Base-by-base conservation (phyloP, 768 basidiomycete genomes). In the Cystoderma amianthinum region DNA sequence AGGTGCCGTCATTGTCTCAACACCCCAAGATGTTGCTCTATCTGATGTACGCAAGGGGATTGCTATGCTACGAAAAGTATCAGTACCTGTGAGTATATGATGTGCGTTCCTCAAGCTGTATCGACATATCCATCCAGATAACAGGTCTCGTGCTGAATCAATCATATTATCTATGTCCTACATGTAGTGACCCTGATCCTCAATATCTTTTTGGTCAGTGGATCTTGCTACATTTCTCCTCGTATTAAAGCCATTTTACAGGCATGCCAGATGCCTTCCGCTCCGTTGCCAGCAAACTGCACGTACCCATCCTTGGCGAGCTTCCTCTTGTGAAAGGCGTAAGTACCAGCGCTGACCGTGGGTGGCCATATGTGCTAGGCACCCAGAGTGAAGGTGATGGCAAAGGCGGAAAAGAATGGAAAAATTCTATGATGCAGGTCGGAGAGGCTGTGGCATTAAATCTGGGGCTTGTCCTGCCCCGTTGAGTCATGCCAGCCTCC, bases 1-100 rank as follows among this genome's bases (percentile, higher is more conserved):
- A 97, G 94, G 92, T 9, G 80, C 90, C 0, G 82, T 99, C 2
- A 89, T 99, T 43, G 83, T 97, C 2, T 95, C 93, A 0, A 97
- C 95, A 5, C 94, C 95, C 0, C 95, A 99, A 59, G 87, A 95
- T 50, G 86, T 98, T 23, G 87, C 94, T 2, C 71, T 97, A 3
- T 72, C 87, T 3, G 95, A 98, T 56, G 92, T 92, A 1, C 74
- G 88, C 45, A 94, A 94, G 50, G 94, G 95, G 0, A 85, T 97
- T 17, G 74, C 83, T 5, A 95, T 95, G 90, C 83, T 97, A 56
- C 77, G 78, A 40, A 96, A 94, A 60, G 73, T 97, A 6, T 70
- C 74, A 13, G 81, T 97, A 1, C 94, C 95, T 0, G 92, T 95
- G 7, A 36, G 34, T 19, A 52, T 39, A 83, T 62, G 23, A 7